Evolutionary conservation across 805 yeast species (phyloP), one percentile per base, ranked within the genome.

Genomic region (Myxozyma geophila): DNA sequence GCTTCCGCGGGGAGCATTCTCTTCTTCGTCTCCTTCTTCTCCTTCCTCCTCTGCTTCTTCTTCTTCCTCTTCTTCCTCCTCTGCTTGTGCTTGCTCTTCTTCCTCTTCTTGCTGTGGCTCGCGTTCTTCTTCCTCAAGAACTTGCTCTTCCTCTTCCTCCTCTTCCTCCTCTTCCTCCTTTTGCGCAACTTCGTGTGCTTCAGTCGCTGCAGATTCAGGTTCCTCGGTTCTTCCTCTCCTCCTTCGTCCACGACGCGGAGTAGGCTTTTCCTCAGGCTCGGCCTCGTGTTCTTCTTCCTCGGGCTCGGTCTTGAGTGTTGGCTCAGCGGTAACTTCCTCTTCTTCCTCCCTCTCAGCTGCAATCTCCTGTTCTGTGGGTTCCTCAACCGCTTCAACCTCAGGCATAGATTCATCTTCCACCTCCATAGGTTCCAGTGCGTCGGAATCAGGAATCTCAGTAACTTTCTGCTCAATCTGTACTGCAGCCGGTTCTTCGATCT

Each of bases 121-220:
- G 28, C 28, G 28, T 28, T 28, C 28, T 28, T 28, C 28, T 9
- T 50, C 64, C 23, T 54, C 62, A 6, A 39, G 58, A 1, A 48
- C 60, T 37, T 53, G 59, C 35, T 62, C 66, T 41, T 57, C 58
- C 17, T 62, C 68, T 13, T 49, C 64, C 23, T 54, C 62, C 9
- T 46, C 59, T 1, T 52, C 60, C 19, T 53, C 62, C 35, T 62
- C 66, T 41, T 57, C 58, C 19, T 44, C 64, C 7, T 33, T 50
- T 10, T 21, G 56, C 15, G 46, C 54, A 7, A 58, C 66, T 2
- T 41, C 66, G 12, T 53, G 55, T 17, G 49, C 54, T 8, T 54
- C 60, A 5, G 36, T 54, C 44, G 59, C 60, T 17, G 48, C 62
- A 19, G 23, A 50, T 49, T 58, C 63, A 23, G 40, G 44, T 7